Percentiles rank a stretch among this genome's conserved stretches.
Evolutionary conservation across 2,329 filamentous ascomycete species (phyloP).

Genomic region (Fonsecaea erecta): DNA sequence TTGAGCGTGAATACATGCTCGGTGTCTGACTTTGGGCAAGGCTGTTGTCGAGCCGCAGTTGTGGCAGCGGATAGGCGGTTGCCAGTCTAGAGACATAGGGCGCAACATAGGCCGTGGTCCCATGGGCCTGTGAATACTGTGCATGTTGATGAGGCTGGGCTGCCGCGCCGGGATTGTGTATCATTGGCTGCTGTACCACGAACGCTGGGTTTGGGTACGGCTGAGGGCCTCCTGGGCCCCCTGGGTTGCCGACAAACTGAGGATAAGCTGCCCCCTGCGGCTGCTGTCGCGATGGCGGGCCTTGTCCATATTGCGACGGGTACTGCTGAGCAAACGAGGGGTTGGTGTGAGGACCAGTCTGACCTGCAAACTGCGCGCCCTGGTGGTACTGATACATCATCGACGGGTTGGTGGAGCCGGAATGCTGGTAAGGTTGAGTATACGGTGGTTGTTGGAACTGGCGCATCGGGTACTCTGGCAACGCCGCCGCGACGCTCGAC

Average conservation of each 20-base stretch:
- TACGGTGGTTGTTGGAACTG: slow-evolving; percentile 35
- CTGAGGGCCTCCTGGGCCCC: slow-evolving; percentile 8
- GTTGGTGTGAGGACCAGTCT: slow-evolving; percentile 32
- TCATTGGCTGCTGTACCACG: slow-evolving; percentile 27
- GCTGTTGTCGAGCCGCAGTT: slow-evolving; percentile 30
- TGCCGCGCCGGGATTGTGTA: slow-evolving; percentile 14
- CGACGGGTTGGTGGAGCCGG: slow-evolving; percentile 21
- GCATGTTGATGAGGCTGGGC: slow-evolving; percentile 19
- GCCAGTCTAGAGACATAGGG: slow-evolving; percentile 21
- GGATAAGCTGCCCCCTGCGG: slow-evolving; percentile 29
- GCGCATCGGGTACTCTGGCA: slow-evolving; percentile 37
- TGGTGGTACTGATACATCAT: slow-evolving; percentile 38
- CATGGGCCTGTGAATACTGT: slow-evolving; percentile 24
- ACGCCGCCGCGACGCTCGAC: slow-evolving; percentile 37
- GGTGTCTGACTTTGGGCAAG: slow-evolving; percentile 17
- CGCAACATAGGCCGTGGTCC: slow-evolving; percentile 9
- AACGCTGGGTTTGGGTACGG: slow-evolving; percentile 23
- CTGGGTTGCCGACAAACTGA: slow-evolving; percentile 18
- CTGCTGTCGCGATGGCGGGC: slow-evolving; percentile 28
- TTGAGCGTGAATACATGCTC: slow-evolving; percentile 24
- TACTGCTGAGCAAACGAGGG: slow-evolving; percentile 35
- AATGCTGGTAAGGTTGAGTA: slow-evolving; percentile 27
- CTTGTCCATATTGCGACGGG: slow-evolving; percentile 34
- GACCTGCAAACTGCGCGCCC: slow-evolving; percentile 38
- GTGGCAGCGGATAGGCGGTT: slow-evolving; percentile 30